Evolutionary conservation across 78 protist genomes (phyloP).

Genomic region (Polysphondylium violaceum): DNA sequence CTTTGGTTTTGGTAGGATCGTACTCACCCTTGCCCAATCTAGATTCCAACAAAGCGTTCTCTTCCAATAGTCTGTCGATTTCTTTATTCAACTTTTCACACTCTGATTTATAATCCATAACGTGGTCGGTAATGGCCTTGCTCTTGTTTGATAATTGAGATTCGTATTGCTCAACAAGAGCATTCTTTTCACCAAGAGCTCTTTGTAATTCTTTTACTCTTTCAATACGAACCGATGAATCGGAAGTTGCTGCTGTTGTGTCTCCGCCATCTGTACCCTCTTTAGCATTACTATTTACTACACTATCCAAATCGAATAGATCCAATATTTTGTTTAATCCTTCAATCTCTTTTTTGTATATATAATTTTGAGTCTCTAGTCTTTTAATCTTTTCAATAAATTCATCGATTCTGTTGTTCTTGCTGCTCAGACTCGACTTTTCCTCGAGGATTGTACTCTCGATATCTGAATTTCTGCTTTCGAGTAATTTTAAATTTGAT

Average conservation of each 20-base stretch:
- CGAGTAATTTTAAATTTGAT: constrained; percentile 19
- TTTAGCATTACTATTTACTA: neutral
- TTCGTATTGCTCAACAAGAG: constrained; percentile 25
- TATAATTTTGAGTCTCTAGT: neutral
- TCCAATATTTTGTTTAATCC: constrained; percentile 47
- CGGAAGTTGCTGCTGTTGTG: neutral
- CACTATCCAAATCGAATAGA: constrained; percentile 34
- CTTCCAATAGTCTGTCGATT: constrained; percentile 60
- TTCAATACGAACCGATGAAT: neutral
- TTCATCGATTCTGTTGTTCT: neutral
- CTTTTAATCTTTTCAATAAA: constrained; percentile 27
- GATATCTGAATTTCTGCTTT: constrained; percentile 27
- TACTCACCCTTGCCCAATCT: constrained; percentile 81
- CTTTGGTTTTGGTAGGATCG: constrained; percentile 62
- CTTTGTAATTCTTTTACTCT: constrained; percentile 46
- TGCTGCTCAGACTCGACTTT: neutral
- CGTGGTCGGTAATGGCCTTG: neutral
- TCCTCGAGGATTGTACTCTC: neutral
- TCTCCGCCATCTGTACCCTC: neutral
- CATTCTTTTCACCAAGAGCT: constrained; percentile 35
- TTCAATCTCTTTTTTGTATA: constrained; percentile 50
- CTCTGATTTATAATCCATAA: constrained; percentile 23
- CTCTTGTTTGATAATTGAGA: neutral
- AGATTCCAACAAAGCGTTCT: constrained; percentile 76
- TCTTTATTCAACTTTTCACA: constrained; percentile 25